These are phyloP conservation scores for Bolboschoenoplectus hybrid DNA, from an alignment of 202 grass and related monocot genomes.

Conservation along the genomic window DNA sequence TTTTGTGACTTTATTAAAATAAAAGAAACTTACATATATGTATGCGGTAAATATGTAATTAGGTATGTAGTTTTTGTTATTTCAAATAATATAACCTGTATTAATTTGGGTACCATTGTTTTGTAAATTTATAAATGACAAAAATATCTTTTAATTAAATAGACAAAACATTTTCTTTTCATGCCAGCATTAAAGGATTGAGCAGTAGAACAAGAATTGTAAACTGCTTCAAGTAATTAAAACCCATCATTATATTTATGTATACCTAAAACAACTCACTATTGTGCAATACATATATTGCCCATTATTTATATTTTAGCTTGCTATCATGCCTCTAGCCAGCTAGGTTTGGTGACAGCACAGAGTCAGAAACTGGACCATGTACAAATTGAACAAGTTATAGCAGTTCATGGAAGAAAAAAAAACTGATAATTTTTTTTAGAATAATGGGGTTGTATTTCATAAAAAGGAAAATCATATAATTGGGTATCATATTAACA, in stretches of 20 bases:
- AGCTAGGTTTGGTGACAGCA: neutral
- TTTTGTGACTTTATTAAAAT: no score
- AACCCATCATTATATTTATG: neutral
- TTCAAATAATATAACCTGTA: no score
- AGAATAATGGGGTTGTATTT: neutral
- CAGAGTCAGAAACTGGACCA: neutral
- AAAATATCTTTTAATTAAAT: neutral
- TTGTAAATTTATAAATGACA: neutral
- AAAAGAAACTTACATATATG: no score
- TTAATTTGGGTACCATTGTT: neutral
- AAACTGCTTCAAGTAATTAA: neutral
- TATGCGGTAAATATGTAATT: neutral
- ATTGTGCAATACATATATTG: conserved; percentile 11
- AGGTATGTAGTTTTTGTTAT: neutral
- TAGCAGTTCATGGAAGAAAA: neutral
- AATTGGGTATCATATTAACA: neutral
- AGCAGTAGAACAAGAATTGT: neutral
- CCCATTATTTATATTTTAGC: neutral
- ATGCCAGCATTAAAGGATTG: neutral
- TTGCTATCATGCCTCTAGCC: neutral
- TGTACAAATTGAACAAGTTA: neutral
- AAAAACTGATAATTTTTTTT: neutral
- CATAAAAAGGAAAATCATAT: neutral
- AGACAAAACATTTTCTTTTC: neutral
- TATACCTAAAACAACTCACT: neutral